These are phyloP conservation scores for Blastobotrys elegans DNA, from an alignment of 1,139 yeast species.

Conservation along the genomic window DNA sequence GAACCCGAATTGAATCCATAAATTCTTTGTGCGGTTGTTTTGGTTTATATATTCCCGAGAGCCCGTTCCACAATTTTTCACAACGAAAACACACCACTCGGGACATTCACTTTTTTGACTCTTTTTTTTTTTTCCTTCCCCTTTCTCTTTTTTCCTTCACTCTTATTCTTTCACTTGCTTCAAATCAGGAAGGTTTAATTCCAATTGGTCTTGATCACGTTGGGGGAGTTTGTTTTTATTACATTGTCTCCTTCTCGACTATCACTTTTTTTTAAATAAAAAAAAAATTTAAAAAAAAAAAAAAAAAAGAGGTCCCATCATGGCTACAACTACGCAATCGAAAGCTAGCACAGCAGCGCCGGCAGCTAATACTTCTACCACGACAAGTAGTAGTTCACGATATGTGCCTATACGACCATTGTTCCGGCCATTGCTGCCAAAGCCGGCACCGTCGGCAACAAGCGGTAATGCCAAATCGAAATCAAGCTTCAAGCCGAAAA, in stretches of 20 bases:
- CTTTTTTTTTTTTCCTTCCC: background rate
- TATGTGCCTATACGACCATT: conserved; percentile 36
- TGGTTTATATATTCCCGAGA: no score
- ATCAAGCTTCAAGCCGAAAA: background rate
- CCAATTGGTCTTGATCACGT: no score
- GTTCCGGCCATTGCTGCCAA: conserved; percentile 35
- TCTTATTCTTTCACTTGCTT: no score
- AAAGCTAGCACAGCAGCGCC: background rate
- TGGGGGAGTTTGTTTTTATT: background rate
- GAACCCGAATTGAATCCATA: no score
- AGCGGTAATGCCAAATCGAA: background rate
- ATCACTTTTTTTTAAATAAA: no score
- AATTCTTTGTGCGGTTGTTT: no score
- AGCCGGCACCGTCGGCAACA: conserved; percentile 21
- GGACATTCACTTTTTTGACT: background rate
- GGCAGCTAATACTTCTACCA: background rate
- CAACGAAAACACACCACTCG: background rate
- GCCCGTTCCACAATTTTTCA: background rate
- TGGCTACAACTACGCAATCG: conserved; percentile 4
- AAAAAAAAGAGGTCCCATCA: background rate
- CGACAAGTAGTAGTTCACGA: conserved; percentile 1
- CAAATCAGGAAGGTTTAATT: no score
- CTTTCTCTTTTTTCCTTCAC: background rate
- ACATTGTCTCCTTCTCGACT: background rate
- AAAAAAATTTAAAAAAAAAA: background rate